A percentile compares a stretch with the other conserved stretches of the same genome.
phyloP scores from a whole-genome alignment of 2,329 filamentous ascomycete genomes.

The Coniochaeta sp. region DNA sequence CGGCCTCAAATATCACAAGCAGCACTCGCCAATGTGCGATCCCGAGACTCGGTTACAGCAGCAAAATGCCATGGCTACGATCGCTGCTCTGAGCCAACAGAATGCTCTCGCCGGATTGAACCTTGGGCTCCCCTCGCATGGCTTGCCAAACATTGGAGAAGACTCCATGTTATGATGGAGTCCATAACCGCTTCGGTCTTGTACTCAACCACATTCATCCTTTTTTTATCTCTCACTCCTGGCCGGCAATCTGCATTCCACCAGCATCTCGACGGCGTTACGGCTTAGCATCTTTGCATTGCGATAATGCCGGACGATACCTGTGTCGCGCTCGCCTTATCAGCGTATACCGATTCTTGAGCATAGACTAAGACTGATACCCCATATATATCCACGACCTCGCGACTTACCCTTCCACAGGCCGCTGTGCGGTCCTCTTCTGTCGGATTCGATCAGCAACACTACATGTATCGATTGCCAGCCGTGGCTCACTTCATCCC shows the following conservation, averaged over 20 bases:
- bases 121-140: conserved; percentile 22
- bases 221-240: not conserved
- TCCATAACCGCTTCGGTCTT: not conserved
- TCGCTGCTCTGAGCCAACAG: conserved; percentile 20
- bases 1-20: conserved; percentile 89
- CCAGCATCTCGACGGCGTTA: not conserved
- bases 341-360: not conserved
- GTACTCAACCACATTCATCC: not conserved
- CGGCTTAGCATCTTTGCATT: not conserved
- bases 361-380: not conserved
- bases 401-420: not conserved
- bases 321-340: not conserved
- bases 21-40: conserved; percentile 83
- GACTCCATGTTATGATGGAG: conserved; percentile 24
- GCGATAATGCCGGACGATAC: not conserved
- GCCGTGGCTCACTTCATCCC: not conserved
- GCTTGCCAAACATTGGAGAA: conserved; percentile 35
- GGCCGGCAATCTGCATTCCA: not conserved
- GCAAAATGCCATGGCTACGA: conserved; percentile 24
- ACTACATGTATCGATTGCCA: not conserved
- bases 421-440: not conserved
- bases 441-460: not conserved
- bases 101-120: conserved; percentile 21
- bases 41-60: conserved; percentile 57
- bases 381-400: not conserved